Base-by-base conservation (phyloP, 805 yeast species). In the Schwanniomyces polymorphus region DNA sequence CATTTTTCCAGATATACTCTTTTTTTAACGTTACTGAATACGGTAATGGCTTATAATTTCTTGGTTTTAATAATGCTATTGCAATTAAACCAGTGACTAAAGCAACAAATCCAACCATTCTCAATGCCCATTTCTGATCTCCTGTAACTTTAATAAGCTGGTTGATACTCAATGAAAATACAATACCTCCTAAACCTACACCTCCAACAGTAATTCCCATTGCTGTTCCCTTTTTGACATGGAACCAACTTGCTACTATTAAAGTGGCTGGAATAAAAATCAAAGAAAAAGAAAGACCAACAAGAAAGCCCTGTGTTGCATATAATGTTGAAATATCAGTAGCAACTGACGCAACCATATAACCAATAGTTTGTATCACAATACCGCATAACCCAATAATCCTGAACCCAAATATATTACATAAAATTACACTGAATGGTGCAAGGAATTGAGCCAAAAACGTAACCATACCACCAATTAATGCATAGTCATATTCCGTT, bases 391-490 rank as follows among this genome's bases (percentile, higher is more conserved):
- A 52, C 68, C 81, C 72, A 2, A 82, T 72, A 3, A 58, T 44
- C 54, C 72, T 75, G 48, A 79, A 64, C 0, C 89, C 86, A 50
- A 80, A 67, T 10, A 81, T 52, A 49, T 75, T 72, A 54, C 76
- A 74, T 6, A 77, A 49, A 0, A 81, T 54, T 46, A 78, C 67
- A 0, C 78, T 75, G 14, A 84, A 50, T 4, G 95, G 94, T 1
- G 74, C 67, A 28, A 69, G 54, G 51, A 78, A 64, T 59, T 86
- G 85, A 17, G 88, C 86, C 45, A 84, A 63, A 43, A 70, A 75
- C 5, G 82, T 70, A 14, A 68, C 69, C 21, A 70, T 41, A 8
- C 77, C 74, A 1, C 88, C 88, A 35, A 82, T 76, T 11, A 80
- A 63, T 1, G 84, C 77, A 41, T 75, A 70, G 35, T 76, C 78